Conservation (phyloP, 2,329 filamentous ascomycete species). For the Claviceps quebecensis region DNA sequence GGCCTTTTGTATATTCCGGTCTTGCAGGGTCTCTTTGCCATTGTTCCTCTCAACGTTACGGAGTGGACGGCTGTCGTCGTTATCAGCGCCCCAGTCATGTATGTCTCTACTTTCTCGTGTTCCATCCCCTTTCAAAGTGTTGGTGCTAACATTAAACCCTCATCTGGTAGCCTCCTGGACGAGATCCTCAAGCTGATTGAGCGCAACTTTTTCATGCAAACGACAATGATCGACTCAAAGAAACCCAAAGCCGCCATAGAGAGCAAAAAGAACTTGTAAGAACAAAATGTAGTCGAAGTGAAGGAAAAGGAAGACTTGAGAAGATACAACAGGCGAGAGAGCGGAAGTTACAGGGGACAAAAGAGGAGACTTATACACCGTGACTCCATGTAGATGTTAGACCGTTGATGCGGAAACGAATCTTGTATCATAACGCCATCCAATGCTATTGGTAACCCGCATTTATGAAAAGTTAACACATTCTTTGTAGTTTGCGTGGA, state of each 20-base stretch:
- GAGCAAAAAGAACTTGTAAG: slow-evolving; percentile 42
- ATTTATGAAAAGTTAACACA: too few relatives aligned
- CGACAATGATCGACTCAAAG: slow-evolving; percentile 22
- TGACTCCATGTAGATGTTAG: slow-evolving; percentile 15
- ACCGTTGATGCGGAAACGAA: slow-evolving; percentile 10
- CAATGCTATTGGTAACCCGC: background rate
- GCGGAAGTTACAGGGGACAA: background rate
- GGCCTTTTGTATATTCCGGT: slow-evolving; percentile 84
- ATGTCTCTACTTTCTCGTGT: slow-evolving; percentile 29
- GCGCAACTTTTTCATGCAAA: slow-evolving; percentile 48
- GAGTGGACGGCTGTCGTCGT: slow-evolving; percentile 88
- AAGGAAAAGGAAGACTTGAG: background rate
- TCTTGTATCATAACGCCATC: slow-evolving; percentile 11
- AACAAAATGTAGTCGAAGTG: slow-evolving; percentile 5
- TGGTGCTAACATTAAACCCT: slow-evolving; percentile 11
- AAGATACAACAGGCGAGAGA: background rate
- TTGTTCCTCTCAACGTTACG: slow-evolving; percentile 67
- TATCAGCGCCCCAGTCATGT: slow-evolving; percentile 88
- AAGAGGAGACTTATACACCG: background rate
- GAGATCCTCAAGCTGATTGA: slow-evolving; percentile 72
- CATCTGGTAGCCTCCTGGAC: slow-evolving; percentile 53
- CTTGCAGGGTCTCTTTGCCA: slow-evolving; percentile 78
- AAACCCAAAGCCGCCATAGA: slow-evolving; percentile 24
- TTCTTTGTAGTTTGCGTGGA: too few relatives aligned
- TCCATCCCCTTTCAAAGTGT: background rate